Percentiles rank a stretch among this genome's conserved stretches.
These are phyloP conservation scores for Peniophora sp. DNA, from an alignment of 1,284 basidiomycete species.

Conservation along the genomic window DNA sequence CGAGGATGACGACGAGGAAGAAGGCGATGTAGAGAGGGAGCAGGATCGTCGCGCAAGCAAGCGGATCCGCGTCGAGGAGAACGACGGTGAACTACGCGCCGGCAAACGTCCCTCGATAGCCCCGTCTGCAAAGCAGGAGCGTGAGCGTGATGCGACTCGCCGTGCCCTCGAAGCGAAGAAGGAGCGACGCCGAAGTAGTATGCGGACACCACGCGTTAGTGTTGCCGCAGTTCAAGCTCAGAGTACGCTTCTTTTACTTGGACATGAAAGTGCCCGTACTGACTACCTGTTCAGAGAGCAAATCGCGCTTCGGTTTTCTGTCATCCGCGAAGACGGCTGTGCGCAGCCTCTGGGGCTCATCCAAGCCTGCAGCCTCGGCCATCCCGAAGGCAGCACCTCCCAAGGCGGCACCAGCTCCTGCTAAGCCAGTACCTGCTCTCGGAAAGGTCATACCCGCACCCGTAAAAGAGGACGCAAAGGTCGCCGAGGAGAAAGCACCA, in stretches of 20 bases:
- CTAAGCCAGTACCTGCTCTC: no score
- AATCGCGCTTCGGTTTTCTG: constrained; percentile 29
- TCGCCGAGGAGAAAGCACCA: background rate
- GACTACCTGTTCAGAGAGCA: constrained; percentile 11
- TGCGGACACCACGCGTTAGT: constrained; percentile 47
- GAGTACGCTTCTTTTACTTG: constrained; percentile 14
- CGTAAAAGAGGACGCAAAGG: constrained; percentile 4
- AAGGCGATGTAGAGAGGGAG: constrained; percentile 31
- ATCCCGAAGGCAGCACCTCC: constrained; percentile 14
- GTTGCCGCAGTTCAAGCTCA: constrained; percentile 25
- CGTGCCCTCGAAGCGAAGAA: constrained; percentile 55
- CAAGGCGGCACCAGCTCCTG: constrained; percentile 1
- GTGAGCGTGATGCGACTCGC: constrained; percentile 51
- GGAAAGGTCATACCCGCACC: constrained; percentile 1
- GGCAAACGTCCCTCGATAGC: constrained; percentile 26
- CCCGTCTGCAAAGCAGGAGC: constrained; percentile 28
- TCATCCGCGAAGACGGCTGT: constrained; percentile 33
- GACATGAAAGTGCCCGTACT: background rate
- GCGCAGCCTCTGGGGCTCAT: constrained; percentile 28
- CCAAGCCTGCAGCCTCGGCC: constrained; percentile 15
- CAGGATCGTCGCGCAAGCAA: constrained; percentile 21
- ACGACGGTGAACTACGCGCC: constrained; percentile 19
- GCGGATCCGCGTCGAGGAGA: constrained; percentile 29
- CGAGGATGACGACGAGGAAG: constrained; percentile 36
- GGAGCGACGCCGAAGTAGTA: constrained; percentile 57